Base-by-base conservation (phyloP, 2,329 filamentous ascomycete species). In the Catunica adiposa region DNA sequence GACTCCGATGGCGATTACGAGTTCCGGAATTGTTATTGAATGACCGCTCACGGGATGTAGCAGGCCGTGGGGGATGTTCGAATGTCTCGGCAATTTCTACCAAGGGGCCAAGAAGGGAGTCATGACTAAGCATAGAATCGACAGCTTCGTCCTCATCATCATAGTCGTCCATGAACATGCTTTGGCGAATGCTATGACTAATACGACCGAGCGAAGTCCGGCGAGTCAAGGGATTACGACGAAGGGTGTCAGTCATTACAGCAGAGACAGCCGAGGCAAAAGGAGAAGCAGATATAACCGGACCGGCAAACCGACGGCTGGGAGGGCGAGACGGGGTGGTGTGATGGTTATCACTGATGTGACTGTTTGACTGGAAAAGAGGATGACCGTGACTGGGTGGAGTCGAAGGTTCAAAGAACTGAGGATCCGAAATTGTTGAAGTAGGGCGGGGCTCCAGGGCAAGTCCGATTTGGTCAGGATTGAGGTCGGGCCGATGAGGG, bases 181-280 rank as follows among this genome's bases (percentile, higher is more conserved):
- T 78, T 11, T 75, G 71, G 51, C 76, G 68, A 29, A 80, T 70
- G 52, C 71, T 73, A 7, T 72, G 72, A 50, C 74, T 69, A 55
- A 73, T 68, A 11, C 75, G 70, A 50, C 71, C 67, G 51, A 73
- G 66, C 7, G 73, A 74, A 8, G 71, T 70, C 55, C 67, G 70
- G 42, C 69, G 69, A 4, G 69, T 58, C 20, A 68, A 61, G 0
- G 70, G 64, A 31, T 64, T 65, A 25, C 72, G 70, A 9, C 73
- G 68, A 1, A 78, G 67, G 29, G 71, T 75, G 60, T 80, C 77
- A 44, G 76, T 74, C 46, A 81, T 74, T 0, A 78, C 76, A 0
- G 75, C 75, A 17, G 71, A 77, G 38, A 81, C 74, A 1, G 78
- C 79, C 0, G 77, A 79, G 1, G 77, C 78, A 34, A 80, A 69